These are phyloP conservation scores for Prunus mume DNA, from an alignment of 306 rosid genomes.

Conservation along the genomic window DNA sequence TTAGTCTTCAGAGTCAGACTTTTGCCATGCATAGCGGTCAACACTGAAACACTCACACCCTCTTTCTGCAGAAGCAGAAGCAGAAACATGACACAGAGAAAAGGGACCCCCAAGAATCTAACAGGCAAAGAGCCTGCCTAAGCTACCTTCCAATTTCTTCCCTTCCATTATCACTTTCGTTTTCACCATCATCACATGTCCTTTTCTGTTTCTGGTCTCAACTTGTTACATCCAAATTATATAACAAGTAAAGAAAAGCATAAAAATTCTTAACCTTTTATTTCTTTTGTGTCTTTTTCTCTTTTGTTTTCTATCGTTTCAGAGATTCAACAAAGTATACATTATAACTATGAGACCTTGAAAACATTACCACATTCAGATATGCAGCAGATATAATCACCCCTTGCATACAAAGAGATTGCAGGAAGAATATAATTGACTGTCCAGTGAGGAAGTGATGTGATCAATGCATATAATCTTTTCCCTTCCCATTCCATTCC, in stretches of 20 bases:
- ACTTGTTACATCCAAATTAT: background rate
- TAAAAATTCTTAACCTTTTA: background rate
- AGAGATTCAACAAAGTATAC: background rate
- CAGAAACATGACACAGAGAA: slow-evolving; percentile 23
- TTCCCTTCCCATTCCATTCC: slow-evolving; percentile 5
- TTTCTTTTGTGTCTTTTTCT: no score
- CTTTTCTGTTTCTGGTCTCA: slow-evolving; percentile 10
- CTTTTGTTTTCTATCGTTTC: no score
- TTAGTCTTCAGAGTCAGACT: slow-evolving; percentile 15
- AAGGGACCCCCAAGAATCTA: slow-evolving; percentile 43
- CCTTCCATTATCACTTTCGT: slow-evolving; percentile 14
- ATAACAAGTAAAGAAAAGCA: no score
- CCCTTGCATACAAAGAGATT: background rate
- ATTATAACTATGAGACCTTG: background rate
- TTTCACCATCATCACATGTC: slow-evolving; percentile 14
- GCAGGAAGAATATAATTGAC: slow-evolving; percentile 38
- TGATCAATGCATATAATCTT: slow-evolving; percentile 25
- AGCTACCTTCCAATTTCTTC: slow-evolving; percentile 8
- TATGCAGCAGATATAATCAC: background rate
- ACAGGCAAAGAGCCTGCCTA: slow-evolving; percentile 33
- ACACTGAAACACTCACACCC: slow-evolving; percentile 30
- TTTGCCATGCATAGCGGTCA: slow-evolving; percentile 27
- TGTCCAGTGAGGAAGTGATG: slow-evolving; percentile 19
- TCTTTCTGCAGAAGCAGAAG: slow-evolving; percentile 5
- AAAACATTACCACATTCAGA: background rate